Evolutionary conservation across 495 filamentous ascomycete species (phyloP), one percentile per base, ranked within the genome.

Genomic region (Lophiotrema nucula): DNA sequence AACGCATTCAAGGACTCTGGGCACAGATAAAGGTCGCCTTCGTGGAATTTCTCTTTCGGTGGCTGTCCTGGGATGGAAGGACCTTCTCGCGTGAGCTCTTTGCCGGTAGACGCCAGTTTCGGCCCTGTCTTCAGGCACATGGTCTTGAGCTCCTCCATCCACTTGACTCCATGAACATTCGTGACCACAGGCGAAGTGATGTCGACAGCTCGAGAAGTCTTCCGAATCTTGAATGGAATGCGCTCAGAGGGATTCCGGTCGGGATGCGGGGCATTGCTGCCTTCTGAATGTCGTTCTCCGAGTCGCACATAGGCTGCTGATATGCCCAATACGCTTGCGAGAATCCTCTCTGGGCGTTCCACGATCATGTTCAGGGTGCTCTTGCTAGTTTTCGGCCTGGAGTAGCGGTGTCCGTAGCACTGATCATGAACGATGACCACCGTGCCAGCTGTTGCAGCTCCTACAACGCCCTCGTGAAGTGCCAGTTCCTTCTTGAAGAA

Each of bases 391-490:
- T 86, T 83, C n/a, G 89, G 90, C 21, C 93, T 81, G 12, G 90
- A 88, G 67, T 81, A 97, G 1, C 88, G 84, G 70, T 98, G 93
- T 11, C 90, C 90, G 64, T 97, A 98, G 74, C 92, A 95, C 47
- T 86, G 84, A 70, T 98, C 95, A 55, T 97, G 89, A 3, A 97
- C 67, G 26, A 98, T 79, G 10, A 96, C 90, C 1, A 92, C 70
- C 0, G 89, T 89, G 64, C 88, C 83, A 21, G 87, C 54, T 3
- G 73, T 37, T 37, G 79, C 76, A 4, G 70, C 71, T 21, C 75
- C 72, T 37, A 80, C 76, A 6, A 71, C 69, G 22, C 74, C 72
- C 41, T 84, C 77, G 60, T 92, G 86, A 15, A 79, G 60, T 3
- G 80, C 78, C 1, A 93, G 68, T 66, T 95, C 89, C 59, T 78